A percentile compares a stretch with the other conserved stretches of the same genome.
Evolutionary conservation across 306 rosid species (phyloP).

Genomic region (Nissolia schottii): DNA sequence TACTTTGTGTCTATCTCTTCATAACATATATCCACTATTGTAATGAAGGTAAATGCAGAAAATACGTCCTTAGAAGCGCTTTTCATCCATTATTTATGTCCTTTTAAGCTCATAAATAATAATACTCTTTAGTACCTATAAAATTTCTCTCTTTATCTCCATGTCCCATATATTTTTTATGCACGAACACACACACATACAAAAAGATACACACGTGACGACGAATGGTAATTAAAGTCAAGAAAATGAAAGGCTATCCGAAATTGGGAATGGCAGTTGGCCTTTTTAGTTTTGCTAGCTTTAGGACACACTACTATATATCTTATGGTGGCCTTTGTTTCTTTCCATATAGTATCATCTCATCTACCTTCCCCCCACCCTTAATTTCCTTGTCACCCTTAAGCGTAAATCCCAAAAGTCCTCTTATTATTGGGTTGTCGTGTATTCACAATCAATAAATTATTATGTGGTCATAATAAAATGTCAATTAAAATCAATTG

Average conservation of each 20-base stretch:
- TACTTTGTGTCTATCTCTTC: too few relatives aligned
- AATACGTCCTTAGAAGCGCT: too few relatives aligned
- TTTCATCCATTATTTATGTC: too few relatives aligned
- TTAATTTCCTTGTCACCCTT: conserved; percentile 24
- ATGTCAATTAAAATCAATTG: too few relatives aligned
- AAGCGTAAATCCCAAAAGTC: conserved; percentile 17
- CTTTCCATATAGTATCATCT: conserved; percentile 5
- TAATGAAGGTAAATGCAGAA: too few relatives aligned
- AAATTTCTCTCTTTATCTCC: neutral
- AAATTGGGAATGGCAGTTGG: conserved; percentile 37
- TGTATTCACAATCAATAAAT: neutral
- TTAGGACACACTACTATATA: conserved; percentile 36
- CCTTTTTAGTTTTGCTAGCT: conserved; percentile 28
- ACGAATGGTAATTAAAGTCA: conserved; percentile 46
- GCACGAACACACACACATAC: conserved; percentile 9
- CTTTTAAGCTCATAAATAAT: neutral
- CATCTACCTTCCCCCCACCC: neutral
- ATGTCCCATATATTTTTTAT: neutral
- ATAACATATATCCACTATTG: too few relatives aligned
- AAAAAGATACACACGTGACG: conserved; percentile 31
- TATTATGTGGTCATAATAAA: too few relatives aligned
- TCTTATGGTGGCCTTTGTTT: conserved; percentile 22
- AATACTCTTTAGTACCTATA: neutral
- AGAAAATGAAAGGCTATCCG: conserved; percentile 48
- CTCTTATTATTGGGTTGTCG: neutral